These are phyloP conservation scores for Tieghemiomyces parasiticus DNA, from an alignment of 192 early-diverging fungal species.

Conservation along the genomic window DNA sequence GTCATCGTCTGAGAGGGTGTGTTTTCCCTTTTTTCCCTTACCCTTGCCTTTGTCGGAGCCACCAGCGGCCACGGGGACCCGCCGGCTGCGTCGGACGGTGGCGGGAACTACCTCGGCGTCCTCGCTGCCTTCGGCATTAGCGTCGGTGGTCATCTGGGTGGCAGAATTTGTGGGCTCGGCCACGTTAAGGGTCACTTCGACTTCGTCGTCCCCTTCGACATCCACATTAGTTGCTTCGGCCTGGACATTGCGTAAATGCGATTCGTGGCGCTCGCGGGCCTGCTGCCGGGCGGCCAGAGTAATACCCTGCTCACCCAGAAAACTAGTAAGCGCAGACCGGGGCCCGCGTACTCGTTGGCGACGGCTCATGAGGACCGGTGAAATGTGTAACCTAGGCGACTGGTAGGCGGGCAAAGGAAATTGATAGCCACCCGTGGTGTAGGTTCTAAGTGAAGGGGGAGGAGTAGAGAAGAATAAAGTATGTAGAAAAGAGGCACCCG, in stretches of 20 bases:
- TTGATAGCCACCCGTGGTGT: too few species aligned
- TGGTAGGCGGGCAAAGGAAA: too few species aligned
- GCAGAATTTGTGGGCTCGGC: conserved; percentile 19
- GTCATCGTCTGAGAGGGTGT: conserved; percentile 13
- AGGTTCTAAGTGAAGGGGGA: too few species aligned
- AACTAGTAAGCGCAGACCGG: conserved; percentile 28
- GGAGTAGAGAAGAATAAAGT: too few species aligned
- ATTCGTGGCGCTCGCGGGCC: conserved; percentile 1
- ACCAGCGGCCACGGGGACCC: background rate
- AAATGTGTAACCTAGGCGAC: too few species aligned
- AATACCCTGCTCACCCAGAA: conserved; percentile 26
- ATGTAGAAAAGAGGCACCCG: too few species aligned
- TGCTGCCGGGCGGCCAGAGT: conserved; percentile 10
- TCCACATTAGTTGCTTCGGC: background rate
- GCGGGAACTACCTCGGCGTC: conserved; percentile 8
- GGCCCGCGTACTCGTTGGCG: conserved; percentile 15
- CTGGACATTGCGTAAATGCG: background rate
- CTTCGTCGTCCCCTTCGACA: conserved; percentile 9
- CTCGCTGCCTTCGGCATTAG: background rate
- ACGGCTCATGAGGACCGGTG: too few species aligned
- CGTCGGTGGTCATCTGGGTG: conserved; percentile 5
- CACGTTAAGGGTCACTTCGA: conserved; percentile 19
- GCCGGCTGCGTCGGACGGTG: too few species aligned
- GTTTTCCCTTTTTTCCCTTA: conserved; percentile 10
- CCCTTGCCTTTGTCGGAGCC: conserved; percentile 8